phyloP scores from a whole-genome alignment of 2,329 filamentous ascomycete species.

The Claviceps citrina region DNA sequence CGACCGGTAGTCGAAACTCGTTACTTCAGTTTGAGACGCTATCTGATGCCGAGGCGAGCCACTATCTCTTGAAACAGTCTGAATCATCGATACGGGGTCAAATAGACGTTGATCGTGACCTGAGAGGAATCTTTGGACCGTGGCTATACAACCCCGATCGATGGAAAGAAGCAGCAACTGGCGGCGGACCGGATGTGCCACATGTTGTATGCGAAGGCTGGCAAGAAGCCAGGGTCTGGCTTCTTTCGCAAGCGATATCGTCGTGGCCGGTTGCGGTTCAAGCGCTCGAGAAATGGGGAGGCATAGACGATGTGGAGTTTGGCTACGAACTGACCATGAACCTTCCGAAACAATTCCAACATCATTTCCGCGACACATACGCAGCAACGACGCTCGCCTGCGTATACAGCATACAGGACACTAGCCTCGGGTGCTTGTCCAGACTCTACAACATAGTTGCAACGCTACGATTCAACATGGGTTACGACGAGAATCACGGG shows the following conservation, averaged over 20 bases:
- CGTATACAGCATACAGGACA: constrained; percentile 50
- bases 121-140: constrained; percentile 53
- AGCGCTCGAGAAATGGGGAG: constrained; percentile 57
- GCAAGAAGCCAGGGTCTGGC: constrained; percentile 55
- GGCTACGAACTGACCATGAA: constrained; percentile 42
- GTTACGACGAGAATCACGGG: constrained; percentile 41
- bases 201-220: constrained; percentile 41
- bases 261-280: constrained; percentile 48
- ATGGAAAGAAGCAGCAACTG: constrained; percentile 24
- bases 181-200: constrained; percentile 9
- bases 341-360: constrained; percentile 44
- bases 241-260: constrained; percentile 41
- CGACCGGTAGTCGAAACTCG: constrained; percentile 48
- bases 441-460: constrained; percentile 45
- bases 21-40: constrained; percentile 50
- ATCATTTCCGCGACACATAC: constrained; percentile 47
- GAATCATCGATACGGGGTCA: constrained; percentile 24
- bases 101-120: constrained; percentile 41
- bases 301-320: constrained; percentile 54
- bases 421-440: constrained; percentile 40
- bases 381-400: constrained; percentile 52
- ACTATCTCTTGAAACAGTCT: constrained; percentile 45
- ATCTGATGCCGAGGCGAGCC: constrained; percentile 41
- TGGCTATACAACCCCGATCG: constrained; percentile 55
- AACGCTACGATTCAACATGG: constrained; percentile 40